phyloP scores from a whole-genome alignment of 108 stramenopile genomes.

The Cyclotella choctawhatcheeana region DNA sequence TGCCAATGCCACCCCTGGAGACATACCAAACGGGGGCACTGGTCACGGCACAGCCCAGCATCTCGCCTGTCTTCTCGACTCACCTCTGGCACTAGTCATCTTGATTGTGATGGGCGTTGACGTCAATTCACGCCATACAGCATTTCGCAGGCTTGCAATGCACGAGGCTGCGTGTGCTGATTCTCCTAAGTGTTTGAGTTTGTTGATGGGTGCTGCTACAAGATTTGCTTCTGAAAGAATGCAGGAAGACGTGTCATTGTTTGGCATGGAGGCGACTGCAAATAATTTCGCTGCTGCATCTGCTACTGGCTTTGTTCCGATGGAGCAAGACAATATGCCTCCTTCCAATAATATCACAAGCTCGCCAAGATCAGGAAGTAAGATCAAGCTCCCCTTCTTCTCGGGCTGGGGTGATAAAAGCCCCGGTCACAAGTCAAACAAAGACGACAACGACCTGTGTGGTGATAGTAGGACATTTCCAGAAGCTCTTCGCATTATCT shows the following conservation, averaged over 20 bases:
- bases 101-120: conserved; percentile 78
- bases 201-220: conserved; percentile 72
- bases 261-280: background rate
- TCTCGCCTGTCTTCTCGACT: conserved; percentile 83
- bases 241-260: conserved; percentile 8
- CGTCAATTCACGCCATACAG: conserved; percentile 74
- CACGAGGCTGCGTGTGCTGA: conserved; percentile 89
- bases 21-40: conserved; percentile 41
- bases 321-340: background rate
- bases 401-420: conserved; percentile 33
- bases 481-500: conserved; percentile 38
- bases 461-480: conserved; percentile 28
- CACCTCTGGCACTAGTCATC: conserved; percentile 74
- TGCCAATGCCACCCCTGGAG: conserved; percentile 78
- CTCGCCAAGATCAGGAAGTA: conserved; percentile 22
- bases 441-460: conserved; percentile 10
- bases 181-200: conserved; percentile 69
- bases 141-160: conserved; percentile 80
- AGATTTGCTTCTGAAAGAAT: conserved; percentile 18
- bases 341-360: conserved; percentile 1
- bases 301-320: background rate
- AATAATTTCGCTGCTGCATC: background rate
- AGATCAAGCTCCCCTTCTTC: conserved; percentile 44
- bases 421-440: background rate
- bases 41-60: conserved; percentile 81